Evolutionary conservation across 306 rosid species (phyloP).

Genomic region (Elaeagnus macrophylla): DNA sequence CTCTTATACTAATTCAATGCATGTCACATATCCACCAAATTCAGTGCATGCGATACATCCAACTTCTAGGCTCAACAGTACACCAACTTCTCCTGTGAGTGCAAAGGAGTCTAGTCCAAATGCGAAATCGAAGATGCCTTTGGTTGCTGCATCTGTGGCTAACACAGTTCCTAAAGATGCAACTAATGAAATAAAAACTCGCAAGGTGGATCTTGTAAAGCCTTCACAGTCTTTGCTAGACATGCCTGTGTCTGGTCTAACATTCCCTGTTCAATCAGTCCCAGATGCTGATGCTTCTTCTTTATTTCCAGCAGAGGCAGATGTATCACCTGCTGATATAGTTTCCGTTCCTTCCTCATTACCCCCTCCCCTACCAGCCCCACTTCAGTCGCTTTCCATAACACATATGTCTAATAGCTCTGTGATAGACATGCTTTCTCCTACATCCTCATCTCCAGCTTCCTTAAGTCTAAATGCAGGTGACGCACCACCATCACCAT

Average conservation of each 20-base stretch:
- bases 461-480: conserved; percentile 16
- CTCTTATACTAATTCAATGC: conserved; percentile 65
- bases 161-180: conserved; percentile 27
- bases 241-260: conserved; percentile 28
- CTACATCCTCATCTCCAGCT: conserved; percentile 8
- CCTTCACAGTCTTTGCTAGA: conserved; percentile 39
- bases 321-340: conserved; percentile 24
- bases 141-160: conserved; percentile 30
- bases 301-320: conserved; percentile 12
- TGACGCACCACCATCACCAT: conserved; percentile 19
- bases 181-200: conserved; percentile 37
- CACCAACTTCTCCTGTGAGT: conserved; percentile 50
- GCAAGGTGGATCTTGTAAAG: conserved; percentile 34
- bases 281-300: conserved; percentile 28
- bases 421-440: background rate
- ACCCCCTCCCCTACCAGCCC: conserved; percentile 15
- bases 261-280: conserved; percentile 22
- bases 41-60: conserved; percentile 77
- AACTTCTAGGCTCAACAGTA: conserved; percentile 57
- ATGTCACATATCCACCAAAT: conserved; percentile 65
- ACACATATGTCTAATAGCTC: conserved; percentile 10
- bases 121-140: conserved; percentile 36
- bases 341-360: conserved; percentile 19
- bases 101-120: conserved; percentile 43
- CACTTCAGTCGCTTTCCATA: conserved; percentile 12